Evolutionary conservation across 305 asterid genomes (phyloP).

Genomic region (Fraxinus velutina): DNA sequence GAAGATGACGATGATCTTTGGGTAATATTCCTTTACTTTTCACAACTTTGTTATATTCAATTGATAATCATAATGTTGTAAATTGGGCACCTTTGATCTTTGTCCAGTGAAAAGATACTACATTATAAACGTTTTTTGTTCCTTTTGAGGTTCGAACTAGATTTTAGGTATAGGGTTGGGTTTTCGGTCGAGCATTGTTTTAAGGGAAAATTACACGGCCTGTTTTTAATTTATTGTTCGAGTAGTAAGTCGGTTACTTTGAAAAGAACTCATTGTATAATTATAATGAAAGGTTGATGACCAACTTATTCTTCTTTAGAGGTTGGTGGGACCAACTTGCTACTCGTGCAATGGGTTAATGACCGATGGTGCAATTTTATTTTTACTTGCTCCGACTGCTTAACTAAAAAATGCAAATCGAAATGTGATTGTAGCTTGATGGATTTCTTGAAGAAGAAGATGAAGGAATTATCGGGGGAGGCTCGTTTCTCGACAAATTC

Average conservation of each 20-base stretch:
- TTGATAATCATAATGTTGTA: neutral
- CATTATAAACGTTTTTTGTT: neutral
- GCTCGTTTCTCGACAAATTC: conserved; percentile 35
- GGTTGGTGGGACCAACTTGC: neutral
- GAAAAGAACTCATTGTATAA: neutral
- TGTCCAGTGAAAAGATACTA: conserved; percentile 18
- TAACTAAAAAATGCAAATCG: neutral
- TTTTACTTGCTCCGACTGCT: neutral
- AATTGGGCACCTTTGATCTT: neutral
- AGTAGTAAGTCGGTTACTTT: neutral
- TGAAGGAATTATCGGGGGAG: conserved; percentile 28
- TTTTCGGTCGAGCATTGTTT: conserved; percentile 1
- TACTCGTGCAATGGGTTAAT: neutral
- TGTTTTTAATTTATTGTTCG: neutral
- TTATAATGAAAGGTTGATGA: neutral
- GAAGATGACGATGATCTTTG: conserved; percentile 71
- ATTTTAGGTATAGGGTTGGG: neutral
- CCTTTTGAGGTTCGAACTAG: neutral
- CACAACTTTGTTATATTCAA: neutral
- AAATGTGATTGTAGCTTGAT: conserved; percentile 35
- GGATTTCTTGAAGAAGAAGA: conserved; percentile 51
- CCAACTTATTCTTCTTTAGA: neutral
- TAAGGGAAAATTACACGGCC: neutral
- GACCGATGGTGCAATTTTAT: neutral
- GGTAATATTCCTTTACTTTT: conserved; percentile 51